Base-by-base conservation (phyloP, 495 filamentous ascomycete genomes). In the Lindgomyces ingoldianus region DNA sequence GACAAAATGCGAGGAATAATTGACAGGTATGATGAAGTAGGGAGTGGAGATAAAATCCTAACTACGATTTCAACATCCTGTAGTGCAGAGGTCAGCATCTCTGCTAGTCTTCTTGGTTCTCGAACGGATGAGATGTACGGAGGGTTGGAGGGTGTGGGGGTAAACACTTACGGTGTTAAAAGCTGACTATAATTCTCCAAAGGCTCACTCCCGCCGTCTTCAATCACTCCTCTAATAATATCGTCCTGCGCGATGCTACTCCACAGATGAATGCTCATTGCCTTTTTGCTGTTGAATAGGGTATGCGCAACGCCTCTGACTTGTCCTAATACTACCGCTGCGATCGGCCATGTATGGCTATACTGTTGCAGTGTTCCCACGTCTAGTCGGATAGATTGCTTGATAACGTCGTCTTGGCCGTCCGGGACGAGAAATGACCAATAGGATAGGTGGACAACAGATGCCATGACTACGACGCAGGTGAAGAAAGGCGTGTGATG, bases 401-500 rank as follows among this genome's bases (percentile, higher is more conserved):
- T 90, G 56, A 83, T 84, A 6, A 80, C 77, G 45, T 90, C 86
- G 60, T 87, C 87, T 68, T 89, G 87, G 55, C 87, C 87, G 80
- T 76, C 56, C 68, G 80, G 81, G 63, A 87, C 62, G 78, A 89
- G 85, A 63, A 93, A 82, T 11, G 89, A 91, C 74, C 81, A 85
- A n/a, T 82, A 80, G 18, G 81, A 79, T 27, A 87, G 70, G 56
- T 87, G 82, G 4, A 86, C 83, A 22, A 86, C 81, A 4, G 82
- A 82, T 59, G 79, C 83, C 67, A 87, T 72, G 24, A 83, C 79
- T 21, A 95, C 78, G 16, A 91, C 85, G 72, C 91, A 96, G 24
- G 88, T 91, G 78, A 96, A 93, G 76, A 96, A 93, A 22, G 92
- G 91, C 1, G 90, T 92, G 77, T 96, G 91, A 52, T 83, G 85